phyloP scores from a whole-genome alignment of 1,139 yeast species.

The Ogataea hybrid region DNA sequence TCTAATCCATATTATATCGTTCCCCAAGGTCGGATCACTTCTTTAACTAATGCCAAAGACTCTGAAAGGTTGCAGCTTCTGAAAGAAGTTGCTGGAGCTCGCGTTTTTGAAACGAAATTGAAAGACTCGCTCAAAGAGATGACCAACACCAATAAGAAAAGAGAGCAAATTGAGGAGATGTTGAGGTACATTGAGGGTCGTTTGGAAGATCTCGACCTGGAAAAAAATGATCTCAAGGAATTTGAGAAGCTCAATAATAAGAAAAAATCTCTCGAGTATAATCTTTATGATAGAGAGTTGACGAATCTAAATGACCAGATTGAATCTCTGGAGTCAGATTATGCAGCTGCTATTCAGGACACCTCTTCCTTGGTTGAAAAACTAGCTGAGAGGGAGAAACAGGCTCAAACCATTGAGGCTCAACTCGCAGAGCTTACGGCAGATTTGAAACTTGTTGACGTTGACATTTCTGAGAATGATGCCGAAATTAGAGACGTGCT shows the following conservation, averaged over 20 bases:
- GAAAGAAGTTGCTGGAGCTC: constrained; percentile 95
- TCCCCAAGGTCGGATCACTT: constrained; percentile 87
- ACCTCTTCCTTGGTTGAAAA: constrained; percentile 44
- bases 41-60: constrained; percentile 87
- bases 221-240: constrained; percentile 69
- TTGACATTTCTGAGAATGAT: constrained; percentile 52
- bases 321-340: constrained; percentile 59
- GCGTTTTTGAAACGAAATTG: constrained; percentile 79
- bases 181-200: constrained; percentile 68
- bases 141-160: constrained; percentile 66
- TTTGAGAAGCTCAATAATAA: constrained; percentile 67
- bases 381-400: constrained; percentile 46
- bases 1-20: constrained; percentile 95
- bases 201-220: constrained; percentile 75
- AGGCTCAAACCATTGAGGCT: constrained; percentile 47
- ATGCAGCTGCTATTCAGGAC: constrained; percentile 48
- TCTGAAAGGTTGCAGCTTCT: constrained; percentile 72
- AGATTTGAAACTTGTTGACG: constrained; percentile 42
- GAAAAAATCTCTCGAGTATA: constrained; percentile 72
- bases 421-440: constrained; percentile 43
- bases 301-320: constrained; percentile 58
- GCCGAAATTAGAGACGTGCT: constrained; percentile 46
- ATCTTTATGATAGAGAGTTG: constrained; percentile 75
- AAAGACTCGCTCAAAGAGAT: constrained; percentile 80
- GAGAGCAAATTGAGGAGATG: constrained; percentile 73